Base-by-base conservation (phyloP, 805 yeast genomes). In the Hanseniaspora pseudoguilliermondii region DNA sequence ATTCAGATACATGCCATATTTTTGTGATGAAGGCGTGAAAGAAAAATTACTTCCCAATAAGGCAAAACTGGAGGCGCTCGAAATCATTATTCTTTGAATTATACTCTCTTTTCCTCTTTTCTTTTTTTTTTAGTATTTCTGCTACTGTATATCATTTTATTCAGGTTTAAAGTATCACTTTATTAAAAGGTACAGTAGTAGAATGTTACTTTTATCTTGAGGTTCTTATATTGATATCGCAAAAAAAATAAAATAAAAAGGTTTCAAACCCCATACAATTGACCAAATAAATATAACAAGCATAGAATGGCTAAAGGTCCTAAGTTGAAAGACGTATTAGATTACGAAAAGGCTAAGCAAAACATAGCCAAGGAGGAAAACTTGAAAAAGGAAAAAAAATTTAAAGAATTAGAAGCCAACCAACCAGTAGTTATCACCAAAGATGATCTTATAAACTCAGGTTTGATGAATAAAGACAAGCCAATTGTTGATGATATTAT, bases 361-460 rank as follows among this genome's bases (percentile, higher is more conserved):
- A 63, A 61, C 51, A 34, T 49, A 13, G 60, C 61, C 29, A 60
- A 61, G 57, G 63, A 61, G 47, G 63, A 63, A 47, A 60, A 57
- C 43, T 57, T 56, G n/a, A 66, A 61, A 53, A 60, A 59, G 48
- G 61, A 54, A 15, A 64, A 64, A 55, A 58, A 59, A 34, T 40
- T 57, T 5, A 64, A 61, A 23, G 58, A 58, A 32, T 47, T 62
- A 39, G 59, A 60, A 36, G 47, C 62, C 21, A 66, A 65, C 18
- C 71, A 61, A 20, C 69, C 71, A 38, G 62, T 59, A 13, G 65
- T 65, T 40, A 67, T 71, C n/a, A 63, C 69, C 34, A 62, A 65
- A 47, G 70, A 66, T 32, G 68, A 69, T 43, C 47, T 68, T 34
- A 57, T 59, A 47, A 54, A 51, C 36, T 49, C 34, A 60, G 47